Evolutionary conservation across 2,329 filamentous ascomycete species (phyloP).

Genomic region (Colletotrichum liriopes): DNA sequence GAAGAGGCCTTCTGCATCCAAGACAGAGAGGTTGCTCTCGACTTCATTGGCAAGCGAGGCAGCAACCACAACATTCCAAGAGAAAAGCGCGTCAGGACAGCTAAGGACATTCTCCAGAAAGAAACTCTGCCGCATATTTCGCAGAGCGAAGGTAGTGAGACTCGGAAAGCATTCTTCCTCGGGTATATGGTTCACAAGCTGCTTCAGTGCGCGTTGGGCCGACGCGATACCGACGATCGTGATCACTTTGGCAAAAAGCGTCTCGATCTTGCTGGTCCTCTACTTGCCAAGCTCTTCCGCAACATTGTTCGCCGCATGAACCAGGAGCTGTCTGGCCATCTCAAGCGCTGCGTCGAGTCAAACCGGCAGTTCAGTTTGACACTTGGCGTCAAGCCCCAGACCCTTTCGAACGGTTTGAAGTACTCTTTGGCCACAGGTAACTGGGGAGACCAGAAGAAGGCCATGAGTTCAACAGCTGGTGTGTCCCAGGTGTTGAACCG

Average conservation of each 20-base stretch:
- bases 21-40: conserved; percentile 92
- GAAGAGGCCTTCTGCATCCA: conserved; percentile 98
- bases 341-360: conserved; percentile 92
- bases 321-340: conserved; percentile 89
- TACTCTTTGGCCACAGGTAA: conserved; percentile 98
- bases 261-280: conserved; percentile 91
- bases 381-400: conserved; percentile 90
- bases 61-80: conserved; percentile 73
- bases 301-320: conserved; percentile 92
- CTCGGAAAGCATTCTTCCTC: conserved; percentile 96
- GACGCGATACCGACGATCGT: conserved; percentile 94
- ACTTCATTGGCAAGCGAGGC: conserved; percentile 95
- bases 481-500: conserved; percentile 98
- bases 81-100: conserved; percentile 92
- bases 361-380: conserved; percentile 92
- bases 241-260: conserved; percentile 99
- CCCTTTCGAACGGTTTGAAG: conserved; percentile 93
- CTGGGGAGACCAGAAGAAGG: conserved; percentile 99
- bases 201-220: conserved; percentile 91
- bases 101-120: conserved; percentile 95
- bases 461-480: conserved; percentile 92
- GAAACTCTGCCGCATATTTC: conserved; percentile 97
- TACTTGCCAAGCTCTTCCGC: conserved; percentile 97
- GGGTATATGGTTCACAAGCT: conserved; percentile 99
- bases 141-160: conserved; percentile 94